Conservation (phyloP, 371 early-diverging fungal genomes). For the Choanephora cucurbitarum region DNA sequence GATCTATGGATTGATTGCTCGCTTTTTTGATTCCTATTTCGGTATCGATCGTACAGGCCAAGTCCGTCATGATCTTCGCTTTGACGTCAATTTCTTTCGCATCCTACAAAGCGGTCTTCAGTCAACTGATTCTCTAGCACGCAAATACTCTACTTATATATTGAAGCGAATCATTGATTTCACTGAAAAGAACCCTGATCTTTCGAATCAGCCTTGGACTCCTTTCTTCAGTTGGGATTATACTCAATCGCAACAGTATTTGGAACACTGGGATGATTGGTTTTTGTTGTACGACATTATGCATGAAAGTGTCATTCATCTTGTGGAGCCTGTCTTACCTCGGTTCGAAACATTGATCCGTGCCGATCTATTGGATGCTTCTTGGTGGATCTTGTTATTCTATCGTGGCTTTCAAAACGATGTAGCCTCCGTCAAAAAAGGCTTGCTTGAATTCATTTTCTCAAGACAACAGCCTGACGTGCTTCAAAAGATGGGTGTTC, state of each 20-base stretch:
- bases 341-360: constrained; percentile 37
- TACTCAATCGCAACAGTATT: constrained; percentile 24
- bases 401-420: constrained; percentile 51
- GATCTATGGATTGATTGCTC: constrained; percentile 47
- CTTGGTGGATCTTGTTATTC: constrained; percentile 50
- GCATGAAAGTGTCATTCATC: constrained; percentile 56
- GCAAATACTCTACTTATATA: constrained; percentile 47
- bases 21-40: constrained; percentile 49
- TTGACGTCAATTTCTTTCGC: constrained; percentile 39
- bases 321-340: constrained; percentile 53
- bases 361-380: constrained; percentile 30
- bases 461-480: constrained; percentile 23
- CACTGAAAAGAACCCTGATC: constrained; percentile 28
- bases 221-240: constrained; percentile 40
- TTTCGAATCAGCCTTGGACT: constrained; percentile 29
- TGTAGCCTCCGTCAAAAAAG: constrained; percentile 38
- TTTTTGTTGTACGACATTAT: constrained; percentile 60
- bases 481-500: constrained; percentile 29
- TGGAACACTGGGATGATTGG: constrained; percentile 58
- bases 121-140: constrained; percentile 44
- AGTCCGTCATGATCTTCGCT: constrained; percentile 37
- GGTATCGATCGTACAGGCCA: constrained; percentile 19
- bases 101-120: constrained; percentile 50
- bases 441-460: constrained; percentile 45
- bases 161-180: constrained; percentile 49